Base-by-base conservation (phyloP, 2,329 filamentous ascomycete genomes). In the Fusarium illudens region DNA sequence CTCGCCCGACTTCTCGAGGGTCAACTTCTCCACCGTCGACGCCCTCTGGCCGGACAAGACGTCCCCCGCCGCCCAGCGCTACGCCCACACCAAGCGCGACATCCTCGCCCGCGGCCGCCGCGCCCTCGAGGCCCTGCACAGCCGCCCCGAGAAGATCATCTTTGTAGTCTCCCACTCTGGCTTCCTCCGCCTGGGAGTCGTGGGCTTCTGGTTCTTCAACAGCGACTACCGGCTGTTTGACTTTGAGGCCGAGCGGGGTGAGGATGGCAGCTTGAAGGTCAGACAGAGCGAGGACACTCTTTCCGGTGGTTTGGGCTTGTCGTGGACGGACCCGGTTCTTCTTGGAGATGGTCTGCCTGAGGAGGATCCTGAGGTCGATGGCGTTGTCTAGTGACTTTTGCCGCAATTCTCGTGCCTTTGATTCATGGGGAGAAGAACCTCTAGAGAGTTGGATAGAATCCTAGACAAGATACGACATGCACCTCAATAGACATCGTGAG, bases 81-180 rank as follows among this genome's bases (percentile, higher is more conserved):
- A 90, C 75, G 84, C 82, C 17, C 87, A 85, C 77, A 86, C 81
- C 2, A 81, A 80, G 36, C 71, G 73, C 4, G 84, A 85, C 25
- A 82, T 91, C 34, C 75, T 90, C 4, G 79, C 78, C 0, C 85
- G 90, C 12, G 89, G 84, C 0, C 83, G 84, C 68, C 75, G 77
- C 0, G 82, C 81, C 39, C 80, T 91, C 2, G 76, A 78, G 30
- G 79, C 81, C 25, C 79, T 92, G 22, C 80, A 84, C 63, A 67
- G 71, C 12, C 81, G 89, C 1, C 83, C 84, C 0, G 89, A 91
- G 76, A 86, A 87, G 68, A 81, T 89, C 53, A 83, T 92, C 56
- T 82, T 89, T 10, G 88, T 91, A 0, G 88, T 92, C 4, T 86
- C 86, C 2, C 89, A 91, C 77, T 87, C 89, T 2, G 87, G 84